These are phyloP conservation scores for Phytopythium helicoides DNA, from an alignment of 352 stramenopile species.

Conservation along the genomic window DNA sequence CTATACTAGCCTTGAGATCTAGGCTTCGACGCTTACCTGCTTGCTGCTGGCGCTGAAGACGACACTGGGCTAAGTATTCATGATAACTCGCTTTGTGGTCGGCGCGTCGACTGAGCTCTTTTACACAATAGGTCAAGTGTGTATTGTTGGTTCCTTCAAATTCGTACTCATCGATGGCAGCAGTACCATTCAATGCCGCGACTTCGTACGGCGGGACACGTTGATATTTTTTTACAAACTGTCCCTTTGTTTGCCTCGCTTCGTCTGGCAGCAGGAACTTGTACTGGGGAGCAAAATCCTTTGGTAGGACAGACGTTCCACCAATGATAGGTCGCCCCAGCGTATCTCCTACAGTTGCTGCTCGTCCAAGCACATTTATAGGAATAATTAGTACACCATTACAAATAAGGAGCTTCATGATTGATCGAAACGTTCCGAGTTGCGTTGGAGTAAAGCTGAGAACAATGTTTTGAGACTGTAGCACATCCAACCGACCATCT, in stretches of 20 bases:
- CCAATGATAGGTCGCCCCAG: conserved; percentile 38
- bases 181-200: conserved; percentile 61
- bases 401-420: conserved; percentile 49
- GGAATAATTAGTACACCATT: conserved; percentile 41
- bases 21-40: conserved; percentile 24
- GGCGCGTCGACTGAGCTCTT: conserved; percentile 64
- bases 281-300: conserved; percentile 85
- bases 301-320: conserved; percentile 64
- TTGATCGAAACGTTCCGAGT: conserved; percentile 68
- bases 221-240: conserved; percentile 42
- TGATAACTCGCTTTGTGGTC: conserved; percentile 73
- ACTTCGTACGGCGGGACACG: conserved; percentile 64
- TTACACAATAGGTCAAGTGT: conserved; percentile 84
- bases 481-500: conserved; percentile 68
- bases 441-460: conserved; percentile 89
- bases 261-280: conserved; percentile 88
- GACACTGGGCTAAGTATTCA: conserved; percentile 52
- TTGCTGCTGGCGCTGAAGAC: conserved; percentile 32
- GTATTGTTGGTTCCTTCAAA: conserved; percentile 84
- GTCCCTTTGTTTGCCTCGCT: conserved; percentile 55
- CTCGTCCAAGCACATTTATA: conserved; percentile 65
- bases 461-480: conserved; percentile 87
- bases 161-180: conserved; percentile 77
- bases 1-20: conserved; percentile 49
- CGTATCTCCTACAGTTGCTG: conserved; percentile 44